Base-by-base conservation (phyloP, 192 early-diverging fungal species). In the Entomortierella chlamydospora region DNA sequence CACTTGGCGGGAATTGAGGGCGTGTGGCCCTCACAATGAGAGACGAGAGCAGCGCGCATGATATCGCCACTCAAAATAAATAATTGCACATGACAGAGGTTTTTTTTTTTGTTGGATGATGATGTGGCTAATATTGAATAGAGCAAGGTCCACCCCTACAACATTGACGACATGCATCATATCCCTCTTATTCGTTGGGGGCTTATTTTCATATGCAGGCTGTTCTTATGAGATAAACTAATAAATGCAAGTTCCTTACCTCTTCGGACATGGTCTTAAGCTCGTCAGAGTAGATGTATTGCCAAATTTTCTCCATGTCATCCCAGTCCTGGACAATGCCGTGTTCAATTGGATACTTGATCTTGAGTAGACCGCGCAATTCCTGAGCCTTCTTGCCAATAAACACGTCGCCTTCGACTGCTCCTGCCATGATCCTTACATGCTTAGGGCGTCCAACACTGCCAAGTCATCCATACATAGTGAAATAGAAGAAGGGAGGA, bases 231-330 rank as follows among this genome's bases (percentile, higher is more conserved):
- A 57, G 55, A 29, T 33, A 57, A 54, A 13, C 15, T 23, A 2
- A 47, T 12, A 47, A 47, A 47, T 47, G 15, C 49, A 50, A 13
- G 15, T 28, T 62, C 33, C 61, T 59, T 83, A 96, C 95, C 89
- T 99, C 98, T 72, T 99, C 98, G 6, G 94, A 92, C 22, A 95
- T 81, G 1, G 92, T 97, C 82, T 98, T 97, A 23, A 99, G 91
- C 83, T 99, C 98, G 64, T 99, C 97, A 53, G 89, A 90, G 83
- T 99, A 99, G 50, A 99, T 91, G 76, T 97, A 93, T 70, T 95
- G 91, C 98, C 98, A 99, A 59, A 99, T 97, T 62, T 90, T 86
- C 83, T 99, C 98, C 97, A 99, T 98, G 81, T 99, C 98, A 57
- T 93, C 93, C 98, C 98, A 99, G 85, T 98, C 93, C 28, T 91